Percentiles rank a stretch among this genome's conserved stretches.
Evolutionary conservation across 2,329 filamentous ascomycete genomes (phyloP).

Genomic region (Sclerotinia spermophila): DNA sequence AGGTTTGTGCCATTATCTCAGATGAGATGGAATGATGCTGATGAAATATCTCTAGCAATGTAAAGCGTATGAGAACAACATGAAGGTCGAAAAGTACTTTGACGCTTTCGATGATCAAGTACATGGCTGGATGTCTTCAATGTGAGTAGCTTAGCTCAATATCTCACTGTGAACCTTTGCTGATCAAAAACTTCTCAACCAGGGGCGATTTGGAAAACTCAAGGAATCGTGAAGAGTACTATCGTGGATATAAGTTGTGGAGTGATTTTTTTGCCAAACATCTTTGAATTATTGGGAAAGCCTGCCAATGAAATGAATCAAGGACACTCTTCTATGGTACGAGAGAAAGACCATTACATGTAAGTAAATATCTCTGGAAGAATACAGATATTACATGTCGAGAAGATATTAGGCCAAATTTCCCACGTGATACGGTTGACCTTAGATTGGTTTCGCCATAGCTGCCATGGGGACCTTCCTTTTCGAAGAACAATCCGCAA

Average conservation of each 20-base stretch:
- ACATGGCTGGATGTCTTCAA: slow-evolving; percentile 72
- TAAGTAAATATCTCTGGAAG: background rate
- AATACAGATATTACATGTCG: background rate
- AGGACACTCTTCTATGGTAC: background rate
- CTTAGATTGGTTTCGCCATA: background rate
- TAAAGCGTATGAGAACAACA: slow-evolving; percentile 39
- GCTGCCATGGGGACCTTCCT: no score
- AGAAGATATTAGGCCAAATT: background rate
- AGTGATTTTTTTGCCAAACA: slow-evolving; percentile 2
- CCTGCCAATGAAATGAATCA: background rate
- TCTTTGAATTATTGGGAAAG: background rate
- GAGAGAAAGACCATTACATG: background rate
- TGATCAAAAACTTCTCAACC: background rate
- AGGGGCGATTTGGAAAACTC: slow-evolving; percentile 9
- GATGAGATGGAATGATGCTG: slow-evolving; percentile 42
- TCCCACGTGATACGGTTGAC: background rate
- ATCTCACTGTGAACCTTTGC: background rate
- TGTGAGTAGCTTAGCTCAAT: slow-evolving; percentile 35
- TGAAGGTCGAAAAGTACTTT: slow-evolving; percentile 49
- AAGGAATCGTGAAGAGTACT: slow-evolving; percentile 13
- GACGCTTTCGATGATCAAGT: slow-evolving; percentile 65
- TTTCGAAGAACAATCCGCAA: no score
- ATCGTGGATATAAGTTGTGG: slow-evolving; percentile 18
- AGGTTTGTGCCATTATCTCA: slow-evolving; percentile 28
- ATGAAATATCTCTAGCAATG: slow-evolving; percentile 39